These are phyloP conservation scores for Nemania serpens DNA, from an alignment of 2,329 filamentous ascomycete species.

Conservation along the genomic window DNA sequence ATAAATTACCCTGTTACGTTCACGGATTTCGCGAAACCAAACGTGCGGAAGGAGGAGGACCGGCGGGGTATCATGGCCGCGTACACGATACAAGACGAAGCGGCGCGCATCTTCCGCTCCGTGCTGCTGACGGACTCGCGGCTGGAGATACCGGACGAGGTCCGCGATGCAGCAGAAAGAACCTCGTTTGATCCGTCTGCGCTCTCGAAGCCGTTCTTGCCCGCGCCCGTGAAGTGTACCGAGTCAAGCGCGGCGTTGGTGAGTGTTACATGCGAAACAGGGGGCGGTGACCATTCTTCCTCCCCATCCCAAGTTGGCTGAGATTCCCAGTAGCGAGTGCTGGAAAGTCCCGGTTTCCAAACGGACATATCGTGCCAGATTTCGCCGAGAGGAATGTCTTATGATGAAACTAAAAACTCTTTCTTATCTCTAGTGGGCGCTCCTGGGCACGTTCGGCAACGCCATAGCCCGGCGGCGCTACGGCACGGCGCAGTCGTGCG, in stretches of 20 bases:
- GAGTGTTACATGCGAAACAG: not conserved
- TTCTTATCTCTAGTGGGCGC: slow-evolving; percentile 31
- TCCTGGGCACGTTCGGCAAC: slow-evolving; percentile 39
- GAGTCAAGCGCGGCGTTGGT: slow-evolving; percentile 39
- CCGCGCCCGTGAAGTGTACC: slow-evolving; percentile 39
- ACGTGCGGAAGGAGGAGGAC: too few species aligned
- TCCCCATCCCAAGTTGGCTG: not conserved
- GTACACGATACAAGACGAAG: slow-evolving; percentile 40
- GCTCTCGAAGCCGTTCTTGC: slow-evolving; percentile 35
- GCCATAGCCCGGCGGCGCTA: slow-evolving; percentile 34
- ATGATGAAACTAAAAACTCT: not conserved
- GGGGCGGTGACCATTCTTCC: not conserved
- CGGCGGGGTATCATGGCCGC: slow-evolving; percentile 6
- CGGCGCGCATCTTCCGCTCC: slow-evolving; percentile 36
- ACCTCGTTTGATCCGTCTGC: slow-evolving; percentile 37
- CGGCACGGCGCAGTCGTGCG: slow-evolving; percentile 31
- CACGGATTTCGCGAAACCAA: not conserved
- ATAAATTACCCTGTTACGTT: not conserved
- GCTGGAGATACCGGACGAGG: slow-evolving; percentile 34
- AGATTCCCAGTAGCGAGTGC: not conserved
- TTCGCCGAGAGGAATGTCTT: not conserved
- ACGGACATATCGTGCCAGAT: not conserved
- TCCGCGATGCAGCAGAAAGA: slow-evolving; percentile 30
- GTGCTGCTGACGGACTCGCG: slow-evolving; percentile 36
- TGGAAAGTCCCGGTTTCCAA: not conserved